Base-by-base conservation (phyloP, 495 filamentous ascomycete genomes). In the Aspergillus heteromorphus region DNA sequence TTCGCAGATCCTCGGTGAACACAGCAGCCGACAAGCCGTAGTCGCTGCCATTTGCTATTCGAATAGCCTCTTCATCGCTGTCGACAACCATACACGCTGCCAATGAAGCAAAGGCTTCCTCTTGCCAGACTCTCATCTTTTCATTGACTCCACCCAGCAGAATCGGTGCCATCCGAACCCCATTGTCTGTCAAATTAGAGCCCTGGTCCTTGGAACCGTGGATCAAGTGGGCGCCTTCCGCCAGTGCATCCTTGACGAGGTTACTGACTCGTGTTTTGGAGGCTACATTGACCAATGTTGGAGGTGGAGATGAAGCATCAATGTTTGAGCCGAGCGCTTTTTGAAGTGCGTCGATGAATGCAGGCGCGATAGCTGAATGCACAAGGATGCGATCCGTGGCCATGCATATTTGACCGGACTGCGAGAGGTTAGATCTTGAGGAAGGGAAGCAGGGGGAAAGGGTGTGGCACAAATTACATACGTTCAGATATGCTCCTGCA, bases 341-440 rank as follows among this genome's bases (percentile, higher is more conserved):
- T 29, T 82, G 74, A 7, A 77, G 61, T 1, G 71, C 65, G 1
- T 59, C 53, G 11, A 63, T 56, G 62, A 95, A 96, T 14, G 78
- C 65, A 2, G 72, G 69, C 16, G 79, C 77, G 56, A 95, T 75
- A 11, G 78, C 78, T 29, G 79, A 78, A 67, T 93, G 86, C 11
- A 95, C 84, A 34, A 96, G 73, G 62, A 97, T 89, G 11, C 87
- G 81, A 67, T 96, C 91, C 0, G 90, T 95, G 2, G 83, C 77
- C 90, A 97, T 92, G 73, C 92, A 96, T 41, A 92, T 85, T 71
- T 97, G 92, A 7, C 92, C 91, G 36, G 81, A 74, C 69, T 83
- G 61, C 14, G 50, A 6, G 8, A 13, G 19, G 30, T 41, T 29
- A 51, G n/a, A 51, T 34, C n/a, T 11, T 11, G 34, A 40, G 9